Conservation (phyloP, 1,284 basidiomycete genomes). For the Leccinum griseonigrum region DNA sequence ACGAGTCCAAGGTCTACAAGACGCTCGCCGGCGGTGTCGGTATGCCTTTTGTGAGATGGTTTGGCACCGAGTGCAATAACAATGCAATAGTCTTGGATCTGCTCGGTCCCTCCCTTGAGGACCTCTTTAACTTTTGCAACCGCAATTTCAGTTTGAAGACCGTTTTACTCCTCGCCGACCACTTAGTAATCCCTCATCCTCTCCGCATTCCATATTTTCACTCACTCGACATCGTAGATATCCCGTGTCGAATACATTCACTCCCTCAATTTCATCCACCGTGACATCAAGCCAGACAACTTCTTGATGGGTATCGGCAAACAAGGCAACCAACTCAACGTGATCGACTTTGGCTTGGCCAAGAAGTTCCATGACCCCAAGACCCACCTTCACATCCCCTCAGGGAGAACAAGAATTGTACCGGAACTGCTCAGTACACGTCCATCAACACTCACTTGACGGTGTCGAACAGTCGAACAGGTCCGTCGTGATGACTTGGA, state of each 20-base stretch:
- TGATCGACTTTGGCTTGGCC: constrained; percentile 95
- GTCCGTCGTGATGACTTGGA: constrained; percentile 95
- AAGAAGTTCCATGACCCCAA: constrained; percentile 76
- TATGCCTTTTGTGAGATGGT: constrained; percentile 98
- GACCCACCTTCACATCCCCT: constrained; percentile 88
- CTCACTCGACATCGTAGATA: constrained; percentile 56
- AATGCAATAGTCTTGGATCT: constrained; percentile 99
- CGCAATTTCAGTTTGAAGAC: constrained; percentile 98
- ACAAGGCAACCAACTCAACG: constrained; percentile 98
- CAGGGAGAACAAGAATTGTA: constrained; percentile 99
- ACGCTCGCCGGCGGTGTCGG: constrained; percentile 97
- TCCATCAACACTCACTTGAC: constrained; percentile 96
- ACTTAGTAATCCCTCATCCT: constrained; percentile 64
- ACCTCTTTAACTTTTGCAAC: constrained; percentile 99
- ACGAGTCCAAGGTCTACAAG: constrained; percentile 97
- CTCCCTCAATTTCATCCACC: constrained; percentile 99
- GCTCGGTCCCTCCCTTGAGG: constrained; percentile 95
- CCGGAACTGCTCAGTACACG: constrained; percentile 98
- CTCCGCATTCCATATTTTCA: not conserved
- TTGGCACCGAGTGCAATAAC: constrained; percentile 99
- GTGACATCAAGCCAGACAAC: constrained; percentile 99
- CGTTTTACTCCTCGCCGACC: constrained; percentile 94
- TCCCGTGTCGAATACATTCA: constrained; percentile 99
- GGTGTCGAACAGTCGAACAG: constrained; percentile 78
- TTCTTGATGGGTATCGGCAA: constrained; percentile 99